These are phyloP conservation scores for Trichoderma breve DNA, from an alignment of 2,329 filamentous ascomycete genomes.

Conservation along the genomic window DNA sequence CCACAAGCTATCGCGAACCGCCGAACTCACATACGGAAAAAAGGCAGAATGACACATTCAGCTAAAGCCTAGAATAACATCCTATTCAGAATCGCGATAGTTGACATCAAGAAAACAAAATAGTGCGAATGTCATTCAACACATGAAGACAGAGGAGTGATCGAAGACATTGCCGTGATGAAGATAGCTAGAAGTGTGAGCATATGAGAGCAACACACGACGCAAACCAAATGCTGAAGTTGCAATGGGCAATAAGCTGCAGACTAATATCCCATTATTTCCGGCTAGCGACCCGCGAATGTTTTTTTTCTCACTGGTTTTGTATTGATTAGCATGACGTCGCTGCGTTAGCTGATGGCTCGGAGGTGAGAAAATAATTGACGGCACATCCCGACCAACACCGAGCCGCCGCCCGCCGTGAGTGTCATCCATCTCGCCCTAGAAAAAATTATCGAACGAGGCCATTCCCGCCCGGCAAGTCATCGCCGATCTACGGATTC, in stretches of 20 bases:
- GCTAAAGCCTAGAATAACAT: not conserved
- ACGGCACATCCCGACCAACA: constrained; percentile 4
- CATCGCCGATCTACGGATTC: not conserved
- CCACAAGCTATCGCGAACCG: not conserved
- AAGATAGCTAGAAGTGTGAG: too few relatives aligned
- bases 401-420: not conserved
- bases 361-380: not conserved
- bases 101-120: not conserved
- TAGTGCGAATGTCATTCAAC: not conserved
- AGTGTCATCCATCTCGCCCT: not conserved
- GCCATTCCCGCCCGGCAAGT: not conserved
- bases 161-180: not conserved
- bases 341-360: not conserved
- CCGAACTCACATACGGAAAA: not conserved
- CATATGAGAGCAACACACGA: not conserved
- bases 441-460: not conserved
- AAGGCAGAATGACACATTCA: not conserved
- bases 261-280: not conserved
- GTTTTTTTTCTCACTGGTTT: not conserved
- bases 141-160: not conserved
- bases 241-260: not conserved
- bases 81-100: not conserved
- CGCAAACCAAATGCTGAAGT: not conserved
- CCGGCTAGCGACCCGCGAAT: not conserved
- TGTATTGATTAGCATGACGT: constrained; percentile 1